These are phyloP conservation scores for Myxozyma nipponensis DNA, from an alignment of 805 yeast species.

Conservation along the genomic window DNA sequence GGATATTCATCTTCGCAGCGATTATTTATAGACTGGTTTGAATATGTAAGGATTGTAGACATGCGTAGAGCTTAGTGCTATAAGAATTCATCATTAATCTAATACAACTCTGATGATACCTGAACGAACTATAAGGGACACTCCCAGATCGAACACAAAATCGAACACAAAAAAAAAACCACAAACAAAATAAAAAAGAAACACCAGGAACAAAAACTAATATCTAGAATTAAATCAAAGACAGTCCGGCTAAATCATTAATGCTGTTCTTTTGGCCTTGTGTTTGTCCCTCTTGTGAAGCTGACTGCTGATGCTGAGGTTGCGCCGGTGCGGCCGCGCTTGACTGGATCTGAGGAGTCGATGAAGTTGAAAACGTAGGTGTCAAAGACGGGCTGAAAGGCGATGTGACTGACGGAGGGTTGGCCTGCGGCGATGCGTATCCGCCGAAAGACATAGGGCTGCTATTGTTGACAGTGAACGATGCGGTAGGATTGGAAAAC, in stretches of 20 bases:
- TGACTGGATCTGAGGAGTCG: constrained; percentile 6
- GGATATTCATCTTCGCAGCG: too few species aligned
- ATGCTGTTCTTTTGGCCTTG: background rate
- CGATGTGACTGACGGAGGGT: background rate
- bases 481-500: constrained; percentile 1
- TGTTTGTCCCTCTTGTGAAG: background rate
- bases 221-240: background rate
- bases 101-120: too few species aligned
- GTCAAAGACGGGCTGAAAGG: background rate
- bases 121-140: too few species aligned
- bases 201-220: background rate
- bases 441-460: background rate
- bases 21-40: too few species aligned
- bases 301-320: background rate
- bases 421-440: background rate
- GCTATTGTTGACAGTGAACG: background rate
- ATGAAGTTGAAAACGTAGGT: background rate
- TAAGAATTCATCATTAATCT: too few species aligned
- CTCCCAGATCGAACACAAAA: too few species aligned
- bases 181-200: background rate
- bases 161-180: too few species aligned
- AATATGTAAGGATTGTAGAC: too few species aligned
- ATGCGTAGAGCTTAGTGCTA: too few species aligned
- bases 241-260: background rate
- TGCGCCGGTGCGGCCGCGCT: constrained; percentile 5